These are phyloP conservation scores for Wickerhamomyces ciferrii DNA, from an alignment of 805 yeast genomes.

Conservation along the genomic window DNA sequence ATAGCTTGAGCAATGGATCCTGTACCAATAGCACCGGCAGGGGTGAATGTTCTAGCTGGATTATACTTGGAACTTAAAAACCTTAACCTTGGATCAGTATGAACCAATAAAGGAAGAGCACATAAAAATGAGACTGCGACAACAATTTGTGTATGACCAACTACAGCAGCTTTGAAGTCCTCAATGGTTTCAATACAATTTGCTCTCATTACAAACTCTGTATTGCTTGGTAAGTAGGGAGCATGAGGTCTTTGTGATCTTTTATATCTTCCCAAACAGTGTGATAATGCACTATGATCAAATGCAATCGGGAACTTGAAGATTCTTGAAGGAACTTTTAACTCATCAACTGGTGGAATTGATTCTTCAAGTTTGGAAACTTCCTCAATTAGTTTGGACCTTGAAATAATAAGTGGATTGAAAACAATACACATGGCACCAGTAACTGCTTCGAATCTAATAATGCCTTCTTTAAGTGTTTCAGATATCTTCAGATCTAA, in stretches of 20 bases:
- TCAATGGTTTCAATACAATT: constrained; percentile 21
- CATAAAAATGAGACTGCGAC: constrained; percentile 25
- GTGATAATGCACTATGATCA: constrained; percentile 19
- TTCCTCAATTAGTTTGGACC: constrained; percentile 10
- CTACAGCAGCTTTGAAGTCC: constrained; percentile 18
- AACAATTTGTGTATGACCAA: constrained; percentile 22
- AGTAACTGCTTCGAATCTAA: constrained; percentile 17
- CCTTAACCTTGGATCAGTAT: constrained; percentile 25
- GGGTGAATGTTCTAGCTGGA: constrained; percentile 27
- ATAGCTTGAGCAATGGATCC: constrained; percentile 24
- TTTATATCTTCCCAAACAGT: constrained; percentile 21
- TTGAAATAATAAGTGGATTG: constrained; percentile 14
- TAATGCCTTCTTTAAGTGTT: constrained; percentile 3
- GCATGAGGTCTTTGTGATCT: constrained; percentile 27
- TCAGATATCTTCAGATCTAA: constrained; percentile 8
- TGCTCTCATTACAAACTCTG: constrained; percentile 23
- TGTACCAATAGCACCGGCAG: constrained; percentile 25
- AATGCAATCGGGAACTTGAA: constrained; percentile 21
- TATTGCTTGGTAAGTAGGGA: constrained; percentile 24
- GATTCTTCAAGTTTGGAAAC: constrained; percentile 16
- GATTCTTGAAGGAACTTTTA: constrained; percentile 22
- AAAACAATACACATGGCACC: constrained; percentile 22
- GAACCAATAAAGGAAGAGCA: constrained; percentile 23
- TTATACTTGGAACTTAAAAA: constrained; percentile 21
- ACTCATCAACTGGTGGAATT: constrained; percentile 20